Evolutionary conservation across 306 rosid genomes (phyloP).

Genomic region (Glycine soja): DNA sequence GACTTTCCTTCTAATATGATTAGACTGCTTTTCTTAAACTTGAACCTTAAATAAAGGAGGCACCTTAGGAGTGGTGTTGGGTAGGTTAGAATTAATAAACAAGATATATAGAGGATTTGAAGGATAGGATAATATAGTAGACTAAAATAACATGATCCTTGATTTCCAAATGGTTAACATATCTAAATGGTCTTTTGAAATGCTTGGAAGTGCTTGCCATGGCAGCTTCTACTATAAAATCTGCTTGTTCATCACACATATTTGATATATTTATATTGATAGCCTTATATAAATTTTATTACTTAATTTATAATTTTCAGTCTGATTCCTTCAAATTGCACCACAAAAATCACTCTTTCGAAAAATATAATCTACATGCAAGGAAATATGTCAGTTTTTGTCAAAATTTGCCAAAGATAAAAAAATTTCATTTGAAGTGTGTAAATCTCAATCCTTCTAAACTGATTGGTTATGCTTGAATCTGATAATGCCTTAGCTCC

Average conservation of each 20-base stretch:
- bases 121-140: not conserved
- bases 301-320: not conserved
- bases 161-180: not conserved
- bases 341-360: not conserved
- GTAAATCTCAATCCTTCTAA: not conserved
- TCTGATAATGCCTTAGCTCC: slow-evolving; percentile 29
- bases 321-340: not conserved
- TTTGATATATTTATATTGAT: not conserved
- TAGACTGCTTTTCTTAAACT: not conserved
- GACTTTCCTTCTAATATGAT: slow-evolving; percentile 24
- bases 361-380: not conserved
- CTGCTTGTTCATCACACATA: not conserved
- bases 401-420: not conserved
- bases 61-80: not conserved
- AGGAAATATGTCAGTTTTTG: not conserved
- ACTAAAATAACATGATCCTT: slow-evolving; percentile 19
- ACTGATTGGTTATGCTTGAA: not conserved
- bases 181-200: slow-evolving; percentile 11
- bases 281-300: not conserved
- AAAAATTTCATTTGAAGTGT: not conserved
- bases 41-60: not conserved
- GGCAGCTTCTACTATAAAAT: not conserved
- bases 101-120: not conserved
- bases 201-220: slow-evolving; percentile 29
- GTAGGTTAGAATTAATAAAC: not conserved